Evolutionary conservation across 768 basidiomycete species (phyloP).

Genomic region (Tephrocybe sp.): DNA sequence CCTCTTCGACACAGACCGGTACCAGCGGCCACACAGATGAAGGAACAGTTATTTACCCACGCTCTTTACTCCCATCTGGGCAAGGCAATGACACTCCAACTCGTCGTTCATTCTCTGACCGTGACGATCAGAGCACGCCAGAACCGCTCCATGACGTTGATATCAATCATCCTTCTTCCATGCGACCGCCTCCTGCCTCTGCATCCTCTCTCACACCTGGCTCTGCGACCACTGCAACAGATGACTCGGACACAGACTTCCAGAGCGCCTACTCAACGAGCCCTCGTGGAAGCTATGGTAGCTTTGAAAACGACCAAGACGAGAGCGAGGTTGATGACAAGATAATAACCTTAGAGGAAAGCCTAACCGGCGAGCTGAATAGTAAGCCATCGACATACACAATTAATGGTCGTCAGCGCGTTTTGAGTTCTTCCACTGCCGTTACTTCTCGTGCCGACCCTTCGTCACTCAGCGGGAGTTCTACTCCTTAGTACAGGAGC

Average conservation of each 20-base stretch:
- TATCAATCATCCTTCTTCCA: slow-evolving; percentile 25
- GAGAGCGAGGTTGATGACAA: slow-evolving; percentile 26
- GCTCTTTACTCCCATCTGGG: slow-evolving; percentile 32
- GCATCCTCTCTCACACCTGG: slow-evolving; percentile 18
- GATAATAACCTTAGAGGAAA: slow-evolving; percentile 17
- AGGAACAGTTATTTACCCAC: slow-evolving; percentile 25
- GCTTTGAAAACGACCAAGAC: slow-evolving; percentile 36
- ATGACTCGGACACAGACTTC: slow-evolving; percentile 84
- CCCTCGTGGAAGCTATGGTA: slow-evolving; percentile 66
- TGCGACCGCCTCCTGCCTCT: slow-evolving; percentile 12
- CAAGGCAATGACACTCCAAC: slow-evolving; percentile 41
- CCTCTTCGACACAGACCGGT: slow-evolving; percentile 60
- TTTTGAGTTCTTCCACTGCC: slow-evolving; percentile 56
- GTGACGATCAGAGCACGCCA: slow-evolving; percentile 32
- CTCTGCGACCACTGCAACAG: slow-evolving; percentile 37
- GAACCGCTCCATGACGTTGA: slow-evolving; percentile 33
- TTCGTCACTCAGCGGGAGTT: slow-evolving; percentile 30
- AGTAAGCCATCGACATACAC: slow-evolving; percentile 27
- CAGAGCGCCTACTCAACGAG: slow-evolving; percentile 84
- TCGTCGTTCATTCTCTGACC: slow-evolving; percentile 37
- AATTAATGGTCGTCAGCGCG: slow-evolving; percentile 49
- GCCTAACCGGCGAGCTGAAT: slow-evolving; percentile 25
- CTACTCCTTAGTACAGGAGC: not conserved
- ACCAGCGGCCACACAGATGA: slow-evolving; percentile 28
- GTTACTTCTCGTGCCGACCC: slow-evolving; percentile 27